Conservation (phyloP, 306 rosid species). For the Ormosia semicastrata region DNA sequence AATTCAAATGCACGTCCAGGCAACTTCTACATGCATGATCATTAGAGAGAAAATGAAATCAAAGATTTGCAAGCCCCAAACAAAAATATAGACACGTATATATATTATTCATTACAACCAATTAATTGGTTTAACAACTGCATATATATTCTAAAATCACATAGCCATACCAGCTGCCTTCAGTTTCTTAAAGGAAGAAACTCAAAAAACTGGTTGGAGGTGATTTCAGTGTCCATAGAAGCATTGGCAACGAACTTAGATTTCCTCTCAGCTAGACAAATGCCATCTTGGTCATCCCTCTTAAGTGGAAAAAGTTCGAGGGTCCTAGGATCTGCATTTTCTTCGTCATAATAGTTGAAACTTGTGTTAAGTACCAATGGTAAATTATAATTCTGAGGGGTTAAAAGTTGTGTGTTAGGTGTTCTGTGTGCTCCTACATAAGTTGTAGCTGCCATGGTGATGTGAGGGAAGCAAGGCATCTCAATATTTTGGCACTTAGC, state of each 20-base stretch:
- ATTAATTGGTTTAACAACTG: not conserved
- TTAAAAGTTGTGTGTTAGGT: conserved; percentile 7
- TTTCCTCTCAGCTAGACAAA: not conserved
- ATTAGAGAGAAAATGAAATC: not conserved
- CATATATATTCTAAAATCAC: conserved; percentile 2
- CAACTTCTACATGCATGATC: conserved; percentile 16
- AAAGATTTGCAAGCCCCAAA: not conserved
- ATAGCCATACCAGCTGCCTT: not conserved
- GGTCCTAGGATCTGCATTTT: conserved; percentile 33
- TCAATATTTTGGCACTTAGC: conserved; percentile 34
- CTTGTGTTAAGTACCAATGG: conserved; percentile 23
- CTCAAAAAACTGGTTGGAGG: conserved; percentile 44
- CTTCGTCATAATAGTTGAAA: conserved; percentile 19
- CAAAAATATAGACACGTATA: not conserved
- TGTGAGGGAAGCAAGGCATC: conserved; percentile 29
- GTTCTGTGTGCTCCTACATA: conserved; percentile 22
- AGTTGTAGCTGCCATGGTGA: conserved; percentile 1
- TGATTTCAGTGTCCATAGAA: conserved; percentile 22
- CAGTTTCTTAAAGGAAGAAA: conserved; percentile 55
- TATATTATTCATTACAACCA: conserved; percentile 22
- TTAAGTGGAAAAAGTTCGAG: conserved; percentile 64
- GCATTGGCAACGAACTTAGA: conserved; percentile 13
- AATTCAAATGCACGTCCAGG: not conserved
- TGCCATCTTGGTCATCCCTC: conserved; percentile 28
- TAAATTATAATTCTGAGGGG: conserved; percentile 1